phyloP scores from a whole-genome alignment of 169 alveolate genomes.

The Neospora caninum region DNA sequence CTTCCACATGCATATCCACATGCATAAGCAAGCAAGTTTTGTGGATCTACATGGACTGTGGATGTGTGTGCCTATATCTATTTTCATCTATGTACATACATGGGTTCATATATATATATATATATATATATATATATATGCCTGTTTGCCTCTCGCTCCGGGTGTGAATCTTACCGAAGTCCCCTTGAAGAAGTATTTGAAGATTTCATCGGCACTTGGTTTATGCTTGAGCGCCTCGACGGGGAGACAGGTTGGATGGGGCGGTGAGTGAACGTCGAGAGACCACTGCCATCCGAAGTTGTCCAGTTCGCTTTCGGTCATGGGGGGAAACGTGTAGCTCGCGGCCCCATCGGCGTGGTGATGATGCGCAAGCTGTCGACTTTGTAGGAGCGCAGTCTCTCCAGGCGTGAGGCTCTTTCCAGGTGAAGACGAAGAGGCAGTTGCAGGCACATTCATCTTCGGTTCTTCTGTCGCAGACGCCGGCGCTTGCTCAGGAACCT shows the following conservation, averaged over 20 bases:
- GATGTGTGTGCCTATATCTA: not conserved
- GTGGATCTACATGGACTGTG: not conserved
- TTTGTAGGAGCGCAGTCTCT: slow-evolving; percentile 24
- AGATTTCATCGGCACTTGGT: slow-evolving; percentile 24
- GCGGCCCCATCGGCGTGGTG: not conserved
- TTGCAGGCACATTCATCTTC: not conserved
- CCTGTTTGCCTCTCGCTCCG: not conserved
- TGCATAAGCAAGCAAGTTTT: too few relatives aligned
- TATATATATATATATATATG: too few relatives aligned
- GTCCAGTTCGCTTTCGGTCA: slow-evolving; percentile 6
- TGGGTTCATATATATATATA: not conserved
- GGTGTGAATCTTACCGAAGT: slow-evolving; percentile 31
- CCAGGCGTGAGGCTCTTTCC: not conserved
- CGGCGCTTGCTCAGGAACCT: not conserved
- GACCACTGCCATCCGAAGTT: slow-evolving; percentile 54
- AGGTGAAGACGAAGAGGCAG: not conserved
- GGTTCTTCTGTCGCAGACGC: not conserved
- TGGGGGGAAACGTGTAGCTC: not conserved
- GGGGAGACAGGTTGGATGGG: slow-evolving; percentile 40
- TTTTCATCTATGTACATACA: not conserved
- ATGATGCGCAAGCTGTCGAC: not conserved
- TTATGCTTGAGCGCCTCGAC: slow-evolving; percentile 28
- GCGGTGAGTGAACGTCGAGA: not conserved
- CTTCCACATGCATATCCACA: not conserved
- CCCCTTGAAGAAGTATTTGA: slow-evolving; percentile 50